Conservation (phyloP, 2,329 filamentous ascomycete genomes). For the Thermothelomyces thermophilus region DNA sequence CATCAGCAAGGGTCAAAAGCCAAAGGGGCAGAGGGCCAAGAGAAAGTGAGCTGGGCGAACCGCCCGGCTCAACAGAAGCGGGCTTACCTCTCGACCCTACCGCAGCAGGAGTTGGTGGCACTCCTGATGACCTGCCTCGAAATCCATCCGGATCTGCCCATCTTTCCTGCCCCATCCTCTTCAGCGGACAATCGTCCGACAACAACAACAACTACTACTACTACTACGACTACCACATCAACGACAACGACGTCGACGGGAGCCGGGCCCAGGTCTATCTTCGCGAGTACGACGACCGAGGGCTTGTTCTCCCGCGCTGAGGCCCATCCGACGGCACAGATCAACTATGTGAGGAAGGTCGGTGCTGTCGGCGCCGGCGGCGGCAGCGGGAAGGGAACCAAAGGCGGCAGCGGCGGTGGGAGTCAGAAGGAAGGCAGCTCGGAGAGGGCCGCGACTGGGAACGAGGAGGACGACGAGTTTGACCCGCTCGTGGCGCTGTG, state of each 20-base stretch:
- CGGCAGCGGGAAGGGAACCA: conserved; percentile 2
- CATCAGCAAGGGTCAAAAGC: conserved; percentile 13
- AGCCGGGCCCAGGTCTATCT: conserved; percentile 23
- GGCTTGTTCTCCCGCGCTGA: conserved; percentile 32
- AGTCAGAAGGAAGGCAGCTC: conserved; percentile 15
- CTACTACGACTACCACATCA: too few species aligned
- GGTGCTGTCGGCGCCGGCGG: background rate
- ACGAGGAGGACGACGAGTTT: conserved; percentile 25
- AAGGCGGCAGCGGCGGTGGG: conserved; percentile 1
- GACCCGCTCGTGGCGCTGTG: conserved; percentile 27
- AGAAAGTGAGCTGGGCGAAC: conserved; percentile 32
- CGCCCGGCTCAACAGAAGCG: conserved; percentile 46
- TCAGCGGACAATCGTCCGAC: background rate
- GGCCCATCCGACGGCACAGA: conserved; percentile 31
- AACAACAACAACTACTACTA: background rate
- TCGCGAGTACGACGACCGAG: conserved; percentile 26
- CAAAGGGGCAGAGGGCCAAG: conserved; percentile 3
- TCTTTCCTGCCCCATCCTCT: conserved; percentile 40
- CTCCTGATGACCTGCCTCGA: conserved; percentile 57
- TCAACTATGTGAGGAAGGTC: conserved; percentile 35
- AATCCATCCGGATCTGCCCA: conserved; percentile 56
- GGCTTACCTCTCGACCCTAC: conserved; percentile 54
- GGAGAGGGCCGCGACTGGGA: conserved; percentile 3
- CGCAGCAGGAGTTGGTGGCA: conserved; percentile 55
- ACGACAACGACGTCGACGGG: background rate